phyloP scores from a whole-genome alignment of 2,329 filamentous ascomycete genomes.

The Lasiodiplodia sp. region DNA sequence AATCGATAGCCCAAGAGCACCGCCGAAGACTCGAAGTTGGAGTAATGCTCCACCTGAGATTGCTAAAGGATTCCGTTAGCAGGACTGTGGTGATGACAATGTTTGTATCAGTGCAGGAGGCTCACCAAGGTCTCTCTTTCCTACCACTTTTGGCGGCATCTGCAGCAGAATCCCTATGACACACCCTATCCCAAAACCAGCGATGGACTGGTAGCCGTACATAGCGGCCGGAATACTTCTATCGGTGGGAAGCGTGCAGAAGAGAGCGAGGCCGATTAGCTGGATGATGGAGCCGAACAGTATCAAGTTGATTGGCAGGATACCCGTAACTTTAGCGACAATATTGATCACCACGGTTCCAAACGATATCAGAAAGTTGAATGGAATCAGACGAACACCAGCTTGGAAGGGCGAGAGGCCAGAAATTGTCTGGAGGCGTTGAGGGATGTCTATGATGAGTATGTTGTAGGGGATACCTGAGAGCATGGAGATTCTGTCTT shows the following conservation, averaged over 20 bases:
- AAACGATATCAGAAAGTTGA: constrained; percentile 29
- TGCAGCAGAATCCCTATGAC: constrained; percentile 20
- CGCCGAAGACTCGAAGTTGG: not conserved
- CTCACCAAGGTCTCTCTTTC: constrained; percentile 27
- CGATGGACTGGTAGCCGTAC: constrained; percentile 24
- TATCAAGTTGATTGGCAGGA: constrained; percentile 12
- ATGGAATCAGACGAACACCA: constrained; percentile 27
- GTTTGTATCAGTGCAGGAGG: not conserved
- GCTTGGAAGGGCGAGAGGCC: not conserved
- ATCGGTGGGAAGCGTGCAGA: constrained; percentile 3
- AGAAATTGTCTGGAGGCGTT: constrained; percentile 30
- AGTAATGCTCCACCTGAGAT: not conserved
- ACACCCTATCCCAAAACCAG: constrained; percentile 23
- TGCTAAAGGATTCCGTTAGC: not conserved
- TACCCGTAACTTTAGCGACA: not conserved
- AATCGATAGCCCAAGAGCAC: not conserved
- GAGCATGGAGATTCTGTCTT: constrained; percentile 29
- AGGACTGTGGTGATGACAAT: not conserved
- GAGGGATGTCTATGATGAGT: constrained; percentile 32
- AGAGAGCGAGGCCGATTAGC: constrained; percentile 2
- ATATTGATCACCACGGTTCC: constrained; percentile 21
- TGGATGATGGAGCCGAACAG: constrained; percentile 11
- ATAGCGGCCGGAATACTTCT: constrained; percentile 7
- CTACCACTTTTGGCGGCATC: constrained; percentile 20
- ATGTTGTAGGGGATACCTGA: constrained; percentile 26